Base-by-base conservation (phyloP, 2,329 filamentous ascomycete species). In the Curvularia hawaiiensis region DNA sequence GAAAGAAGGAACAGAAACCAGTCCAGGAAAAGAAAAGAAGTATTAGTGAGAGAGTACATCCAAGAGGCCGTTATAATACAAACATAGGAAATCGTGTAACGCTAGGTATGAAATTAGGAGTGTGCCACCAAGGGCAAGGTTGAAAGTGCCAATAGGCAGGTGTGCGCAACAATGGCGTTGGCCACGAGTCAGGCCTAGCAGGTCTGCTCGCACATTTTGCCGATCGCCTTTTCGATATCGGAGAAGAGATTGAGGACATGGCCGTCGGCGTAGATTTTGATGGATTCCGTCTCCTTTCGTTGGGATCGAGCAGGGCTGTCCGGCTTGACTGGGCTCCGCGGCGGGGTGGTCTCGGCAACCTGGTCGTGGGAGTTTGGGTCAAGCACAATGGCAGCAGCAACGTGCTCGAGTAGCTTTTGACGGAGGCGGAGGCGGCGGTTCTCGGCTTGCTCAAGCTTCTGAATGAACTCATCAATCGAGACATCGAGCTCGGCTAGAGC, bases 361-460 rank as follows among this genome's bases (percentile, higher is more conserved):
- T 74, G 69, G 47, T 60, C 63, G 39, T 57, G 60, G 39, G 68
- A 63, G 33, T 68, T 58, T 51, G 72, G 73, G 46, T 71, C 69
- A 16, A 77, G 69, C 4, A 77, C 69, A 12, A 79, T 69, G 2
- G 90, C 88, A 16, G 89, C 90, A 46, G 90, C 90, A 51, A 93
- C 87, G 69, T 94, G 90, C 75, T 94, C 90, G 3, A 94, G 83
- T 12, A 94, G 80, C 80, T 92, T 94, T 72, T 93, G 90, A 38
- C 90, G 85, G 44, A 94, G 86, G 7, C 89, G 83, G 16, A 87
- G 88, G 40, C 90, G 86, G 68, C 90, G 83, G 71, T 92, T 91
- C 75, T 94, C 90, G 10, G 90, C 89, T 61, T 89, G 84, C 70
- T 93, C 90, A n/a, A 93, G 83, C 78, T 93, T 93, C 65, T 79